Evolutionary conservation across 257 asterid genomes (phyloP), one percentile per base, ranked within the genome.

Genomic region (Rauvolfia tetraphylla): DNA sequence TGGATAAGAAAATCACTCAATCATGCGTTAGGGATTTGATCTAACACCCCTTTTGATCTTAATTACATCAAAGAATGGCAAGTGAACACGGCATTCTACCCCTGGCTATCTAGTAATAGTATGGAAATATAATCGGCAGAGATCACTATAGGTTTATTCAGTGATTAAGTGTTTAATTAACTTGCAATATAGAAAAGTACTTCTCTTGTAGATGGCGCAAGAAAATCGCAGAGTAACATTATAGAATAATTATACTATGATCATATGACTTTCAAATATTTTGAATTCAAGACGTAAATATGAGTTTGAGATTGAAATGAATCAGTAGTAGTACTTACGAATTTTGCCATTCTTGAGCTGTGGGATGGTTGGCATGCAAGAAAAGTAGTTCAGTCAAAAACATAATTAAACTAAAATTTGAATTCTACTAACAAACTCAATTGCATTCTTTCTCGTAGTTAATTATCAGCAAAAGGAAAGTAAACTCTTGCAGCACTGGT

Each of bases 1-100:
- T 75, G 84, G 86, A 84, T 87, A 87, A 84, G 89, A 73, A 41
- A 81, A 76, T 73, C 76, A 23, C 44, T 65, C 49, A 71, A 82
- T 75, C 56, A 80, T 77, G 75, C 57, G 17, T 68, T 68, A 20
- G 49, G 9, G 44, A 66, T 62, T 78, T 39, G 41, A 75, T 63
- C 62, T 8, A 53, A 20, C 66, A 39, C 39, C 33, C 31, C 36
- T 0, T 70, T 14, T 51, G 44, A 42, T 25, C 62, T 61, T 73
- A 76, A 25, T 0, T 22, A 20, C 69, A 34, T 56, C 23, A 36
- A 76, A 15, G 42, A 42, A 44, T 0, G 65, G 34, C 7, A 74
- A 46, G 13, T 74, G 36, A 38, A 31, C 51, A 78, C 61, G 15
- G 5, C 23, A 14, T 51, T 51, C 57, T 15, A 51, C n/a, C 6